Conservation (phyloP, 257 asterid genomes). For the Solanum commersonii region DNA sequence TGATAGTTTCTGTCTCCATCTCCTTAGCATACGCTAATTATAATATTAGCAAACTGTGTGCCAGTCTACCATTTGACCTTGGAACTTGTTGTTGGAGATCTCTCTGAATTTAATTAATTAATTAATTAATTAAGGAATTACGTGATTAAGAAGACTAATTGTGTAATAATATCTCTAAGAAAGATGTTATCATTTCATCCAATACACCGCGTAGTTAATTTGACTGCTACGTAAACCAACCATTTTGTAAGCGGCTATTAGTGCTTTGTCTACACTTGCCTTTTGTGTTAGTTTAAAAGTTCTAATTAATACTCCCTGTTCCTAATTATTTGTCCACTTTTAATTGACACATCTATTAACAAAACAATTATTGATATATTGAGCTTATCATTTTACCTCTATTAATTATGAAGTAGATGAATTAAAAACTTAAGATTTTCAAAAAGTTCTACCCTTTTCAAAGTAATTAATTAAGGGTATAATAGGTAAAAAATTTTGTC, state of each 20-base stretch:
- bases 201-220: not conserved
- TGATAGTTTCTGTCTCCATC: not conserved
- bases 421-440: too few species aligned
- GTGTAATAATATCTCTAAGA: not conserved
- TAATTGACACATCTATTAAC: accelerated
- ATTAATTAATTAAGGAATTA: not conserved
- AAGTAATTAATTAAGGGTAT: too few species aligned
- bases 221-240: not conserved
- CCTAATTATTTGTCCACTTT: too few species aligned
- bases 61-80: not conserved
- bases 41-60: not conserved
- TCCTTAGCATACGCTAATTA: not conserved
- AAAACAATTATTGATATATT: too few species aligned
- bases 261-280: not conserved
- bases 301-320: not conserved
- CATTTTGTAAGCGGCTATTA: not conserved
- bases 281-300: not conserved
- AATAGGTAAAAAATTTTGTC: too few species aligned
- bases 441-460: too few species aligned
- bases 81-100: not conserved
- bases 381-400: too few species aligned
- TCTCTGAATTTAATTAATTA: not conserved
- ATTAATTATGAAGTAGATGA: too few species aligned
- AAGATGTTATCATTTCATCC: not conserved
- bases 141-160: not conserved